A percentile compares a stretch with the other conserved stretches of the same genome.
Evolutionary conservation across 495 filamentous ascomycete species (phyloP).

Genomic region (Mytilinidion resinicola): DNA sequence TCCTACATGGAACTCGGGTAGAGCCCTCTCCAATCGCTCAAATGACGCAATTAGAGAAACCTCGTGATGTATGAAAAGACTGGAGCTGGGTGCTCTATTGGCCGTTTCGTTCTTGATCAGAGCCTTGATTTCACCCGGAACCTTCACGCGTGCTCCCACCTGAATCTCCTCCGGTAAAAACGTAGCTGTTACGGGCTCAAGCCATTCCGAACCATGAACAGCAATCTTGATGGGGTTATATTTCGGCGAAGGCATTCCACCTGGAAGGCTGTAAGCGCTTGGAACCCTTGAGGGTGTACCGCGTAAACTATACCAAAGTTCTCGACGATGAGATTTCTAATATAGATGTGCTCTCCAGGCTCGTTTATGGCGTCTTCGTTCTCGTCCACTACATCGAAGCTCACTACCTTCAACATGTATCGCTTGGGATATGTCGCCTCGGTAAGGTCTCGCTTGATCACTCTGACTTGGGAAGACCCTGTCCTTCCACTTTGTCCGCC

Average conservation of each 20-base stretch:
- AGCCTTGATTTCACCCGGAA: conserved; percentile 10
- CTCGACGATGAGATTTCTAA: conserved; percentile 38
- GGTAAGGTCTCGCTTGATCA: conserved; percentile 32
- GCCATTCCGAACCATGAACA: conserved; percentile 7
- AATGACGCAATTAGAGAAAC: conserved; percentile 11
- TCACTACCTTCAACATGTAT: conserved; percentile 35
- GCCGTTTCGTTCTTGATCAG: conserved; percentile 11
- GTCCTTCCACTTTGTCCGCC: conserved; percentile 26
- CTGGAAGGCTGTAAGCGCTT: neutral
- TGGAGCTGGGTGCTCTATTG: neutral
- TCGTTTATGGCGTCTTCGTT: conserved; percentile 44
- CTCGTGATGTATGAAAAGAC: neutral
- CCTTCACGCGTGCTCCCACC: conserved; percentile 11
- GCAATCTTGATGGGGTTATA: conserved; percentile 1
- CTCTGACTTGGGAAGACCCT: conserved; percentile 31
- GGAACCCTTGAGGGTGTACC: neutral
- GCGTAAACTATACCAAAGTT: conserved; percentile 33
- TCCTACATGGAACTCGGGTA: conserved; percentile 8
- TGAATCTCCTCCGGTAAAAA: conserved; percentile 14
- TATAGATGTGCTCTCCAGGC: conserved; percentile 41
- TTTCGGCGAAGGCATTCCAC: conserved; percentile 20
- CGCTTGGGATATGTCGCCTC: conserved; percentile 32
- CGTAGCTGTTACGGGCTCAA: conserved; percentile 7
- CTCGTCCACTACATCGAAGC: conserved; percentile 42
- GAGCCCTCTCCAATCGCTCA: conserved; percentile 4